Evolutionary conservation across 2,329 filamentous ascomycete genomes (phyloP), one percentile per base, ranked within the genome.

Genomic region (Gliomastix tumulicola): DNA sequence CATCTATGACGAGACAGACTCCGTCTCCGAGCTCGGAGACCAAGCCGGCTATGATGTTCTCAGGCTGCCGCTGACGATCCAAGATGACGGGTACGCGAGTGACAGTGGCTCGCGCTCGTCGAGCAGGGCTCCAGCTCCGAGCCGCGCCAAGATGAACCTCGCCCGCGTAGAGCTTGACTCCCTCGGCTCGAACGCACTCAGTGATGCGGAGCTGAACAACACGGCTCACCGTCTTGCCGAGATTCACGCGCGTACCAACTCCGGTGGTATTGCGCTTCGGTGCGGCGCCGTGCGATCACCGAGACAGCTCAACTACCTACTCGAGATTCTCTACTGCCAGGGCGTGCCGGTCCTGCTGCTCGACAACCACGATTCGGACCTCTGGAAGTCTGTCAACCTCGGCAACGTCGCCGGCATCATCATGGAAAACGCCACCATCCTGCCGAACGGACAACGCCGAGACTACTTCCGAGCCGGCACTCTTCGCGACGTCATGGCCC

Each of bases 381-480:
- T 45, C 2, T 37, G 50, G 17, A 41, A 46, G 10, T 30, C 37
- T 3, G 36, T 63, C 9, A 50, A 55, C 42, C 42, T 64, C 19
- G 46, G 48, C 3, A 40, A 55, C 6, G 43, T 65, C 15, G 46
- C 50, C 3, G 65, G 65, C 4, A 37, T 66, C 27, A 55, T 68
- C 32, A 53, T 66, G 22, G 55, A 62, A 36, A 67, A 66, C 42
- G 63, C 57, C 7, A 59, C 57, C 9, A 65, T 67, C 13, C 49
- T 63, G 7, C 48, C 52, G 6, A 55, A 61, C 33, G 65, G 65
- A 4, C 49, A 60, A 32, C 52, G 60, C 16, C 51, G 62, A 16
- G 63, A 69, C 41, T 69, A 62, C 44, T 68, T 67, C 43, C 57
- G 62, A 33, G 57, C 63, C 19, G 37, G 47, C 10, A 41, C 50